Evolutionary conservation across 2,329 filamentous ascomycete genomes (phyloP).

Genomic region (Aspergillus puulaauensis): DNA sequence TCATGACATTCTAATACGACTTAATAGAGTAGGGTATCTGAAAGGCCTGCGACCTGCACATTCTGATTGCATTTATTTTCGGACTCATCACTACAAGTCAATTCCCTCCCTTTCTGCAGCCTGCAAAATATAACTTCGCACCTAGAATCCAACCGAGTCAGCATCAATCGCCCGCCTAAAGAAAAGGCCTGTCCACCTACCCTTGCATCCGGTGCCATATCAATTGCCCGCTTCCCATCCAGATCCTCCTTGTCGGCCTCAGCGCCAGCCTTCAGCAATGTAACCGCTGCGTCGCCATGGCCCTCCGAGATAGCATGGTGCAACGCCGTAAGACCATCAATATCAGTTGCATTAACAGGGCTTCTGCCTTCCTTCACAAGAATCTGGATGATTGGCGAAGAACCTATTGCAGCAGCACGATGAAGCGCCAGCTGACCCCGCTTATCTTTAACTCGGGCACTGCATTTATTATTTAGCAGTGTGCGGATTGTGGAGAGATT

Average conservation of each 20-base stretch:
- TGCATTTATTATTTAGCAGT: conserved; percentile 74
- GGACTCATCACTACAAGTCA: conserved; percentile 45
- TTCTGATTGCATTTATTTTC: neutral
- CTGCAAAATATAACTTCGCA: conserved; percentile 73
- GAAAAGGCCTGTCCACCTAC: conserved; percentile 42
- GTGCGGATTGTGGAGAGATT: conserved; percentile 78
- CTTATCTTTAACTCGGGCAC: conserved; percentile 76
- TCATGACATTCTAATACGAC: neutral
- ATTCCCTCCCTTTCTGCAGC: conserved; percentile 84
- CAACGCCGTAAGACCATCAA: conserved; percentile 79
- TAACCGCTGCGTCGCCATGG: conserved; percentile 76
- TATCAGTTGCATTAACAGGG: conserved; percentile 80
- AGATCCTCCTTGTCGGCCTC: conserved; percentile 74
- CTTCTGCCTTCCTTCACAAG: conserved; percentile 72
- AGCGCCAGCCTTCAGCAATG: conserved; percentile 79
- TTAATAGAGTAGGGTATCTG: conserved; percentile 10
- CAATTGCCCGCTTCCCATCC: conserved; percentile 70
- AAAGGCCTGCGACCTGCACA: neutral
- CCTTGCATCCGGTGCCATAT: conserved; percentile 82
- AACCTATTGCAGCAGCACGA: conserved; percentile 85
- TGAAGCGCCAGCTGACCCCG: conserved; percentile 89
- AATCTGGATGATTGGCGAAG: conserved; percentile 79
- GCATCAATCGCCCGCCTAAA: neutral
- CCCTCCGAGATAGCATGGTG: conserved; percentile 69
- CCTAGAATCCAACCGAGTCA: conserved; percentile 45